Base-by-base conservation (phyloP, 306 rosid genomes). In the Castanea sativa region DNA sequence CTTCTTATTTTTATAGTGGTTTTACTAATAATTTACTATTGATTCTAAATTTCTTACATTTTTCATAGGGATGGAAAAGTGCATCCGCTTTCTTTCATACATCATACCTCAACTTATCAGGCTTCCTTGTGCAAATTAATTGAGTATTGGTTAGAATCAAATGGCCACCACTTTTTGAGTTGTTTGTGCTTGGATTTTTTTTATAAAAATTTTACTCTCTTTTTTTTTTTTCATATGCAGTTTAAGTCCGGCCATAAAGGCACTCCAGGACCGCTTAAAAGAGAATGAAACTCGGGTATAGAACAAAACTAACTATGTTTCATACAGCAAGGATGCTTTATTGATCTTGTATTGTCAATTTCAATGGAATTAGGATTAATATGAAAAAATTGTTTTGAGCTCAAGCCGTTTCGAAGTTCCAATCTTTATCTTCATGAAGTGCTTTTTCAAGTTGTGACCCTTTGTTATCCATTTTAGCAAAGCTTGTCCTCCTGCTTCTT, bases 111-210 rank as follows among this genome's bases (percentile, higher is more conserved):
- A 77, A 96, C 97, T 35, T 96, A 96, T 83, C 98, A 96, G 84
- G 91, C 99, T 88, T 96, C 99, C 74, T 83, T 96, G 89, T 93
- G 99, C 98, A 96, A 96, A 81, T 84, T 96, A 79, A 96, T 96
- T 52, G 98, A 96, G 83, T 91, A 91, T 86, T 96, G 99, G 99
- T 96, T 35, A 90, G 97, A 63, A 63, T 80, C 74, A 73, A 49
- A 64, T 69, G 65, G 63, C 77, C 27, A 35, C 80, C 74, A 77
- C 30, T 45, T 25, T 80, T 25, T 74, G 75, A 8, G 29, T 71
- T 72, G 3, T 74, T 80, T 30, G 30, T 78, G 30, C 73, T 75
- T 43, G n/a, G n/a, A 27, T 18, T 53, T 68, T 49, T 68, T 75
- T 69, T 25, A 25, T 25, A 1, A 14, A 58, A 14, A 58, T 33